Evolutionary conservation across 1,284 basidiomycete species (phyloP).

Genomic region (Ganoderma multipileum): DNA sequence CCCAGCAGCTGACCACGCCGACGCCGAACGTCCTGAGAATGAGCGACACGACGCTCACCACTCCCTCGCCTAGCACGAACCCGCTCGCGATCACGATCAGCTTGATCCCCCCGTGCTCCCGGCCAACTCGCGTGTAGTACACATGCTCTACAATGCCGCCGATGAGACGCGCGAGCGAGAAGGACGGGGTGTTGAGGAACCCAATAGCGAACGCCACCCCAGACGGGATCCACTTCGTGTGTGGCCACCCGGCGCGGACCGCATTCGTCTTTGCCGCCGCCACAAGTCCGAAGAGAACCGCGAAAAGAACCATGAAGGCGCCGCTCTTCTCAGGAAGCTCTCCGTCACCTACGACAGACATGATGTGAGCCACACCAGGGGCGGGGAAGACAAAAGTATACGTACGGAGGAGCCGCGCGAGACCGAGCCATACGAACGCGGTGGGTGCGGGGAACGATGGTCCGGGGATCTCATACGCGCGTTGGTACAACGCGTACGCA

Average conservation of each 20-base stretch:
- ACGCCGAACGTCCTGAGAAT: slow-evolving; percentile 78
- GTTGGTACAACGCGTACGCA: slow-evolving; percentile 88
- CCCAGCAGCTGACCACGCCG: slow-evolving; percentile 83
- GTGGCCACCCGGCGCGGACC: slow-evolving; percentile 50
- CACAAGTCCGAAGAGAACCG: slow-evolving; percentile 70
- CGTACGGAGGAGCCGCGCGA: slow-evolving; percentile 88
- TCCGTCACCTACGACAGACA: slow-evolving; percentile 67
- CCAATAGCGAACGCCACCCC: slow-evolving; percentile 91
- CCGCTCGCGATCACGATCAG: slow-evolving; percentile 93
- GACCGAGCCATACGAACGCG: slow-evolving; percentile 90
- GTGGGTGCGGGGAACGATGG: slow-evolving; percentile 94
- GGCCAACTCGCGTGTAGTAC: slow-evolving; percentile 60
- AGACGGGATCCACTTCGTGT: slow-evolving; percentile 83
- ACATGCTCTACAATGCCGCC: slow-evolving; percentile 86
- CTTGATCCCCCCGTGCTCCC: slow-evolving; percentile 62
- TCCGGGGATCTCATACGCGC: slow-evolving; percentile 86
- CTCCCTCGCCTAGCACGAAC: slow-evolving; percentile 94
- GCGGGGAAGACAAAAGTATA: slow-evolving; percentile 24
- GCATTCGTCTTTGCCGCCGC: slow-evolving; percentile 75
- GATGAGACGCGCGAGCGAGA: slow-evolving; percentile 90
- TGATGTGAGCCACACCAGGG: neutral
- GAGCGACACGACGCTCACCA: slow-evolving; percentile 85
- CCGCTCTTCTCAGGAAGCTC: slow-evolving; percentile 80
- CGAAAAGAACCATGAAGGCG: slow-evolving; percentile 86
- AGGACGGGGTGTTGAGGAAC: slow-evolving; percentile 95